Base-by-base conservation (phyloP, 495 filamentous ascomycete species). In the Hypoxylon subgilvum region DNA sequence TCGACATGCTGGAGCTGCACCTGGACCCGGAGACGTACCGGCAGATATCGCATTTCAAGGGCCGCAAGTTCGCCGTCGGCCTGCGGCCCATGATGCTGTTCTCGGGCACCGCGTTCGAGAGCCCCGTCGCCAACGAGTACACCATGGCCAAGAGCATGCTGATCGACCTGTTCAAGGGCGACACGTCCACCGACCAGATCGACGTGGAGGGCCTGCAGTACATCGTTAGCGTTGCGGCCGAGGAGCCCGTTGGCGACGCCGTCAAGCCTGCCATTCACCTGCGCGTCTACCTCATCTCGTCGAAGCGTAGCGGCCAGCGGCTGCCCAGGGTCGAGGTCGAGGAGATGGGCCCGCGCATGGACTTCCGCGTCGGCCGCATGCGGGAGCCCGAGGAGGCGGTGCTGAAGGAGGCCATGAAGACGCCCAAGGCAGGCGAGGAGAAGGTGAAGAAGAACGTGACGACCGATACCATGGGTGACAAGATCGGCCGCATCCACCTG, bases 141-240 rank as follows among this genome's bases (percentile, higher is more conserved):
- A 88, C 85, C 6, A 82, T 93, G 65, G 84, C 88, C 32, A 96
- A 96, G 80, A 92, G 83, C 62, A 78, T 97, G 72, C 84, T 97
- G 38, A 72, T 90, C 48, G 94, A 97, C 78, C 85, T 97, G 70
- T 97, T 98, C 79, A 85, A 88, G 72, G 78, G 78, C 62, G 77
- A 79, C 30, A 28, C 60, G 9, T 82, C 86, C 17, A 79, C 84
- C 4, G 76, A 82, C 68, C 88, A 87, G 70, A 85, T 97, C 32
- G 94, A 97, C 74, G 92, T 96, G 16, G 91, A 96, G 71, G 94
- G 94, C 8, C 74, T 98, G 69, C 92, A 94, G 69, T 95, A 93
- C 75, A 79, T 95, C 65, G 79, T 98, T 21, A 84, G 82, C 52
- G 82, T 97, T 47, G 81, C 79, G n/a, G 91, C 86, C 3, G 86